phyloP scores from a whole-genome alignment of 2,329 filamentous ascomycete genomes.

The Ophiognomonia clavigignenti-juglandacearum region DNA sequence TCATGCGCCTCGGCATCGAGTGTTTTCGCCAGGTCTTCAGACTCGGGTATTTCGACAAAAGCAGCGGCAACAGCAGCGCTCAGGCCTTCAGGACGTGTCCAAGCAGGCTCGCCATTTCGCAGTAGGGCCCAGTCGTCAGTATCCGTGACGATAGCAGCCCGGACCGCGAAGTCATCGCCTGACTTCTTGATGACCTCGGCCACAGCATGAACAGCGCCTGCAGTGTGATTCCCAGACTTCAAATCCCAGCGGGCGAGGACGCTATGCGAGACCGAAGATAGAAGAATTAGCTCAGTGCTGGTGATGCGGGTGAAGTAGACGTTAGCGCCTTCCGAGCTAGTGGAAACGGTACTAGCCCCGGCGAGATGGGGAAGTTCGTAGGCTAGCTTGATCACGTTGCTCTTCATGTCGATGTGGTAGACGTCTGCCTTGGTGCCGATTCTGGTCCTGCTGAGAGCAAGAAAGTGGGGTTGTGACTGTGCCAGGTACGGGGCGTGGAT shows the following conservation, averaged over 20 bases:
- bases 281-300: slow-evolving; percentile 64
- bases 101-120: slow-evolving; percentile 74
- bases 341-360: slow-evolving; percentile 71
- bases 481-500: slow-evolving; percentile 71
- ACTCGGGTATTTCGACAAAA: slow-evolving; percentile 72
- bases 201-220: slow-evolving; percentile 59
- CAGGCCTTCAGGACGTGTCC: slow-evolving; percentile 78
- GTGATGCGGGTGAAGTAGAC: slow-evolving; percentile 87
- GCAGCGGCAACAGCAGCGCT: slow-evolving; percentile 73
- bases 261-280: slow-evolving; percentile 73
- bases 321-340: slow-evolving; percentile 71
- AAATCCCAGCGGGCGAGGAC: slow-evolving; percentile 70
- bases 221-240: slow-evolving; percentile 35
- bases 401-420: slow-evolving; percentile 74
- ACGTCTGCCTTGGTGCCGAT: slow-evolving; percentile 76
- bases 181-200: slow-evolving; percentile 78
- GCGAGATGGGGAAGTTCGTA: slow-evolving; percentile 72
- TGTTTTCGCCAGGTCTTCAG: slow-evolving; percentile 71
- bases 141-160: slow-evolving; percentile 66
- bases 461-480: slow-evolving; percentile 73
- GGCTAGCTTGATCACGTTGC: slow-evolving; percentile 63
- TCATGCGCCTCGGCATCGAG: slow-evolving; percentile 83
- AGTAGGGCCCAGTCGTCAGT: slow-evolving; percentile 76
- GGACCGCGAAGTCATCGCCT: slow-evolving; percentile 65
- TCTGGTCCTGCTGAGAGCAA: slow-evolving; percentile 73